A percentile compares a stretch with the other conserved stretches of the same genome.
phyloP scores from a whole-genome alignment of 257 asterid species.

The Solanum piurae region DNA sequence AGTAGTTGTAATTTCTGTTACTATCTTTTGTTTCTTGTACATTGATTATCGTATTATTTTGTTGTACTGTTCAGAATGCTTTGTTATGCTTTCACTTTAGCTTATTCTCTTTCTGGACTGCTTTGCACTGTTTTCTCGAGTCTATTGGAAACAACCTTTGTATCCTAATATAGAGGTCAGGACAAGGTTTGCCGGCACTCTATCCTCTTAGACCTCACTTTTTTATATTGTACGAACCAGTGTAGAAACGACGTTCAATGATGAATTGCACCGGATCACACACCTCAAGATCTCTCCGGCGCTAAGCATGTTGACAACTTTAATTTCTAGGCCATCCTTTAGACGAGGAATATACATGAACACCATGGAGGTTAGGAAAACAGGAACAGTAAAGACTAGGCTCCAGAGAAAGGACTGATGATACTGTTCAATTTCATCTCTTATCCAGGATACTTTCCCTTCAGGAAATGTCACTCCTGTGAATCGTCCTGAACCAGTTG shows the following conservation, averaged over 20 bases:
- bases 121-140: background rate
- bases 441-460: conserved; percentile 6
- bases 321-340: conserved; percentile 19
- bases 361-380: conserved; percentile 23
- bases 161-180: background rate
- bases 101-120: background rate
- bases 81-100: background rate
- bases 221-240: conserved; percentile 12
- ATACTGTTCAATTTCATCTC: conserved; percentile 13
- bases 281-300: conserved; percentile 20
- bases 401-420: conserved; percentile 18
- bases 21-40: background rate
- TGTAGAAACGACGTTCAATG: conserved; percentile 19
- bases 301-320: conserved; percentile 18
- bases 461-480: conserved; percentile 24
- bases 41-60: background rate
- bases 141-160: background rate
- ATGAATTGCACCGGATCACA: conserved; percentile 22
- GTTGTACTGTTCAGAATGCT: background rate
- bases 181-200: background rate
- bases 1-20: background rate
- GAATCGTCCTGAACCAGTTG: conserved; percentile 18
- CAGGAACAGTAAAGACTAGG: conserved; percentile 18
- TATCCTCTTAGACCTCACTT: background rate
- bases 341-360: conserved; percentile 25